Evolutionary conservation across 2,329 filamentous ascomycete species (phyloP), one percentile per base, ranked within the genome.

Genomic region (Juglanconis juglandina): DNA sequence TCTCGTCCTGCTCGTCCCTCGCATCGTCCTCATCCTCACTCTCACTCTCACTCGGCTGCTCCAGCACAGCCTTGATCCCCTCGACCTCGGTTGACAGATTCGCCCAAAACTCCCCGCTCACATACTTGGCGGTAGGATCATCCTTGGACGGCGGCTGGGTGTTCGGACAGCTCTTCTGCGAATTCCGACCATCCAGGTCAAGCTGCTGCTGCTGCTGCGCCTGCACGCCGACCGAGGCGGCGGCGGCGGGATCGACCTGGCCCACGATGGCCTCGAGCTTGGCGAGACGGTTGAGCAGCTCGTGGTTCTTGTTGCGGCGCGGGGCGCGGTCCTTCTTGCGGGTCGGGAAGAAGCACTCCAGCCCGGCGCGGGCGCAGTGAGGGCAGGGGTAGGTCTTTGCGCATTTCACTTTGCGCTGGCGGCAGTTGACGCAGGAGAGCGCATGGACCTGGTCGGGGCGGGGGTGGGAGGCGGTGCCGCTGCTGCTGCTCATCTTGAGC

Each of bases 351-450:
- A 77, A 66, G 66, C 80, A 87, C 51, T 82, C 76, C 8, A 75
- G 72, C 7, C 73, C 70, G 42, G 76, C 74, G 53, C 77, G 79
- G 30, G 76, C 66, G 67, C 85, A 87, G 59, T 81, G 79, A 6
- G 72, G 70, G 68, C 86, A 88, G 5, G 85, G 85, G 62, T 79
- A 75, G 41, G 75, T 73, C 64, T 82, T 80, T 67, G 85, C 79
- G 71, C 85, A 88, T 65, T 82, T 86, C 49, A 87, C 76, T 68
- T 87, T 88, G 63, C 84, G 80, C 63, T 83, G 81, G 61, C 87
- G 84, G 66, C 87, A 90, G n/a, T 79, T 77, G 5, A 84, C 76
- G 68, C 87, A 89, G 42, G 76, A 79, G 51, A 81, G 69, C 14
- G 53, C 57, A 33, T 58, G 54, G 24, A 53, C 51, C 41, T 34